These are phyloP conservation scores for Terfezia claveryi DNA, from an alignment of 495 filamentous ascomycete species.

Conservation along the genomic window DNA sequence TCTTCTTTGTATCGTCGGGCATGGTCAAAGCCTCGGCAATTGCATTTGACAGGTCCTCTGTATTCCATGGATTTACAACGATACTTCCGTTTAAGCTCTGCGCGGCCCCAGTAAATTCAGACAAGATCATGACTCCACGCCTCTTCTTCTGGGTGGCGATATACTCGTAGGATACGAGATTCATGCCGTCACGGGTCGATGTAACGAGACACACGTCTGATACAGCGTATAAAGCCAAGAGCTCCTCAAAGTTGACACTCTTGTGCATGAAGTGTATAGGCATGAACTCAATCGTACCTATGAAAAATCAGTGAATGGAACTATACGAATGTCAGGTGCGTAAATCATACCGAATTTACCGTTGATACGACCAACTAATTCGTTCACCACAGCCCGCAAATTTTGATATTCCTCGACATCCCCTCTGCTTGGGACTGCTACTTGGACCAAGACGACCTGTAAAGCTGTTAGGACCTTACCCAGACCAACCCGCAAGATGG, in stretches of 20 bases:
- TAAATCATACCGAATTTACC: slow-evolving; percentile 49
- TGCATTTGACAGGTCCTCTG: slow-evolving; percentile 63
- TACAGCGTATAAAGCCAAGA: slow-evolving; percentile 78
- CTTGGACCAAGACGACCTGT: slow-evolving; percentile 52
- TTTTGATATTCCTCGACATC: slow-evolving; percentile 96
- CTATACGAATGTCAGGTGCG: not conserved
- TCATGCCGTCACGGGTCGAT: slow-evolving; percentile 92
- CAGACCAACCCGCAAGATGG: no score
- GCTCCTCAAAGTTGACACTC: slow-evolving; percentile 50
- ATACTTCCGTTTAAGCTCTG: slow-evolving; percentile 68
- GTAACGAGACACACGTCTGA: slow-evolving; percentile 78
- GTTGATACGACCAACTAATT: slow-evolving; percentile 77
- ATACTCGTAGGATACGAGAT: slow-evolving; percentile 89
- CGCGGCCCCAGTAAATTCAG: slow-evolving; percentile 79
- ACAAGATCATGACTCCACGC: slow-evolving; percentile 75
- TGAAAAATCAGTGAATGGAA: slow-evolving; percentile 12
- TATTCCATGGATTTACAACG: slow-evolving; percentile 84
- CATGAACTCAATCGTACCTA: slow-evolving; percentile 72
- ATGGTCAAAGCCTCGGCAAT: slow-evolving; percentile 72
- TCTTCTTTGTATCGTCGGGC: slow-evolving; percentile 55
- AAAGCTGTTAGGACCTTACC: not conserved
- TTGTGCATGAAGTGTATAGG: slow-evolving; percentile 91
- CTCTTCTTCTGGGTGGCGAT: slow-evolving; percentile 68
- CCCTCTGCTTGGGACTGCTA: slow-evolving; percentile 73
- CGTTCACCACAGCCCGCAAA: slow-evolving; percentile 68